Evolutionary conservation across 1,139 yeast species (phyloP).

Genomic region (Groenewaldozyma auringiensis): DNA sequence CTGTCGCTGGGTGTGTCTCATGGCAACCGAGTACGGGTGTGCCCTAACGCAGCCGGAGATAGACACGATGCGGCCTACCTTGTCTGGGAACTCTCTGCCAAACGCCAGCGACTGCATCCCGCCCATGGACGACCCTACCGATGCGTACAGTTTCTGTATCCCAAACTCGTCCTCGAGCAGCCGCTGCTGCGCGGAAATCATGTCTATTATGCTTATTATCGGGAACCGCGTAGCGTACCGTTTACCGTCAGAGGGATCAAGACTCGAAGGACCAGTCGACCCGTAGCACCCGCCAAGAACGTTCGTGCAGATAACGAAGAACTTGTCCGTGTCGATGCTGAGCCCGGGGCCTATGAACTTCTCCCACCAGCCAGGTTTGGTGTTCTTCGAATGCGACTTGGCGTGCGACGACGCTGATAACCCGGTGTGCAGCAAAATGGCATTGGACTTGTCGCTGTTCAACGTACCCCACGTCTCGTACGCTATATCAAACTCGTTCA

Average conservation of each 20-base stretch:
- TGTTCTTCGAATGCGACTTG: constrained; percentile 65
- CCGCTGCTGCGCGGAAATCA: constrained; percentile 82
- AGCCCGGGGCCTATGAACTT: constrained; percentile 79
- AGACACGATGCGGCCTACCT: constrained; percentile 62
- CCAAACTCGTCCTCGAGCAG: constrained; percentile 55
- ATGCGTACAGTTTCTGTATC: constrained; percentile 59
- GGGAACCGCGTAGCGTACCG: constrained; percentile 87
- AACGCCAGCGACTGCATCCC: constrained; percentile 93
- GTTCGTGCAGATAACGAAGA: constrained; percentile 78
- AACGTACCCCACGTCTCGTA: constrained; percentile 87
- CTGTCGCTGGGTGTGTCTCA: constrained; percentile 89
- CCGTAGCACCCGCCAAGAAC: constrained; percentile 94
- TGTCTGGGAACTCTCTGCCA: constrained; percentile 74
- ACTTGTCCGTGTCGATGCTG: constrained; percentile 72
- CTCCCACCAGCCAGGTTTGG: constrained; percentile 93
- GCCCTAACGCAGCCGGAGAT: constrained; percentile 91
- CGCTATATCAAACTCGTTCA: constrained; percentile 72
- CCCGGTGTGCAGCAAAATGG: constrained; percentile 80
- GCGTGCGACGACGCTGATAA: constrained; percentile 92
- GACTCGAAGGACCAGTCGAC: constrained; percentile 84
- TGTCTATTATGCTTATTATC: constrained; percentile 74
- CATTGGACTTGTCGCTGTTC: constrained; percentile 56
- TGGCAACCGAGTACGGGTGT: constrained; percentile 89
- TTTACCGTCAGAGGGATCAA: constrained; percentile 62
- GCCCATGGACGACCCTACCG: constrained; percentile 93